phyloP scores from a whole-genome alignment of 2,329 filamentous ascomycete species.

The Monilinia laxa region DNA sequence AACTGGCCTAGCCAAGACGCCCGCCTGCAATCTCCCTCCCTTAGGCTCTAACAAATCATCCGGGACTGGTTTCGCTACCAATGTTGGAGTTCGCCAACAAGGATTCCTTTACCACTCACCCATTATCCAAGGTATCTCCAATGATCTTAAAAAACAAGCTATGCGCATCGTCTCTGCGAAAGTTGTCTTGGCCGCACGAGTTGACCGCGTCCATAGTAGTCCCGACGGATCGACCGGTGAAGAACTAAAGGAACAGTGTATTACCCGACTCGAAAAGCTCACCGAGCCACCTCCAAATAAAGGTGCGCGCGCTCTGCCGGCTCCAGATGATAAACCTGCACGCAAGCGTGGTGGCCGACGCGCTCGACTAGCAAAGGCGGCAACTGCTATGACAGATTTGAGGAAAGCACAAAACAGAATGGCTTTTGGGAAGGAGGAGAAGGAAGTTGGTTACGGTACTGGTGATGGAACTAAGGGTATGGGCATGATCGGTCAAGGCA shows the following conservation, averaged over 20 bases:
- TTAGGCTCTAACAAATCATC: constrained; percentile 87
- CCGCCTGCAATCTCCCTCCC: constrained; percentile 87
- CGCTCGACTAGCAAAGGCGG: constrained; percentile 93
- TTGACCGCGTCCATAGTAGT: constrained; percentile 80
- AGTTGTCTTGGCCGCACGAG: constrained; percentile 86
- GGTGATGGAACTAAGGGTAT: constrained; percentile 83
- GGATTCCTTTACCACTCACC: constrained; percentile 92
- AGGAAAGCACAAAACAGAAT: constrained; percentile 95
- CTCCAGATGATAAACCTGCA: constrained; percentile 91
- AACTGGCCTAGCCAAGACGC: constrained; percentile 84
- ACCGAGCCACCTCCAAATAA: constrained; percentile 90
- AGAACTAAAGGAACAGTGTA: constrained; percentile 76
- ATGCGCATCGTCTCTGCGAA: constrained; percentile 95
- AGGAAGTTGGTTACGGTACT: constrained; percentile 85
- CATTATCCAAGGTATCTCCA: constrained; percentile 80
- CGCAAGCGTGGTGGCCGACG: constrained; percentile 88
- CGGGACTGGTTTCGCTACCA: constrained; percentile 81
- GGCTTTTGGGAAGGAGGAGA: constrained; percentile 93
- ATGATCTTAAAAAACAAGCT: constrained; percentile 85
- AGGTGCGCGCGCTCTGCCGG: constrained; percentile 79
- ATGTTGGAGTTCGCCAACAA: constrained; percentile 85
- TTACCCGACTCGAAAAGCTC: constrained; percentile 86
- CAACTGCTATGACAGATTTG: constrained; percentile 93
- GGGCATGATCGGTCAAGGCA: constrained; percentile 90
- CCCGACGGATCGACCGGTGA: constrained; percentile 81